Evolutionary conservation across 352 stramenopile species (phyloP), one percentile per base, ranked within the genome.

Genomic region (Globisporangium canariense): DNA sequence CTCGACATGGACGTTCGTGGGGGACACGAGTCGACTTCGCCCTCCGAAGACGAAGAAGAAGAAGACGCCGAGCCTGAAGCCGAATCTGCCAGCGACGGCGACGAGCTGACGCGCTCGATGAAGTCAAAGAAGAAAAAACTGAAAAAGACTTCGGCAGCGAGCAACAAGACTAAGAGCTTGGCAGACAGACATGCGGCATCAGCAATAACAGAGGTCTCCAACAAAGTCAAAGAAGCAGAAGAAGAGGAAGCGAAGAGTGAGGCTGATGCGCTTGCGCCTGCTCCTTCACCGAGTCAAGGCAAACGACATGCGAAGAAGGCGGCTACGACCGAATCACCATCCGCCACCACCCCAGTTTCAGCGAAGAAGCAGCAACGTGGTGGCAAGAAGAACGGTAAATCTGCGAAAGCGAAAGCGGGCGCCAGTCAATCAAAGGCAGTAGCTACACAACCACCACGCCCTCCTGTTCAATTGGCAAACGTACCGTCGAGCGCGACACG

Each of bases 1-100:
- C 68, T 88, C 20, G 72, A 90, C 14, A 70, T 90, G 64, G 76
- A 88, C 34, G 70, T 88, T 20, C 65, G 62, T 64, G 71, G 65
- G n/a, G 53, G 52, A 20, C 56, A 67, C 30, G 43, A 59, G 32
- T 68, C 62, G 11, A 20, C 13, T 4, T 58, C 60, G 0, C 46
- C 54, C 9, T 63, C 66, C 59, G 25, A 56, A 11, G 61, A 45
- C 28, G 30, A 58, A 13, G 25, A 28, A 28, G 50, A 30, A 1
- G 63, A 70, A 38, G 53, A 54, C 2, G 60, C 66, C 41, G 66
- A 65, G 3, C 14, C 41, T 47, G 59, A 68, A 22, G 54, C 65
- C 2, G 59, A 62, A 36, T 51, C 66, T 71, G 52, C 64, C 4
- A 43, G 22, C 13, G 40, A 25, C 13, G 52, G 18, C 14, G 43